Evolutionary conservation across 2,329 filamentous ascomycete genomes (phyloP).

Genomic region (Pseudogymnoascus sp.): DNA sequence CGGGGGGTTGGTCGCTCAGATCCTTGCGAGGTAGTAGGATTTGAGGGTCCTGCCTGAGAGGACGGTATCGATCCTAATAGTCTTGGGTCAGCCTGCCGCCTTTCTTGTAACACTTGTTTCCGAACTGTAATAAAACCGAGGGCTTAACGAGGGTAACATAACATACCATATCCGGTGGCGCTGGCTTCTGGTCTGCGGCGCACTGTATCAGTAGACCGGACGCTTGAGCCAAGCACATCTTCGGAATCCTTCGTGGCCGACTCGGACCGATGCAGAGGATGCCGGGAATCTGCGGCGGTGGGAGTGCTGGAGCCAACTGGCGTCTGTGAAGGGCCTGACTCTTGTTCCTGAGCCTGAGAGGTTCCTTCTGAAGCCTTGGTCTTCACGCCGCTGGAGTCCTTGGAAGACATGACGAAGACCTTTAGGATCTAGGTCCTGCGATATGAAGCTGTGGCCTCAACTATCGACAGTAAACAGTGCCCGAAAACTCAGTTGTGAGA

Average conservation of each 20-base stretch:
- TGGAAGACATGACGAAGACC: not conserved
- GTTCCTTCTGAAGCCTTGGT: not conserved
- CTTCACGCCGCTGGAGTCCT: not conserved
- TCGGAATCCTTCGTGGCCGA: conserved; percentile 28
- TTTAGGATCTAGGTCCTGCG: not conserved
- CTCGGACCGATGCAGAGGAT: conserved; percentile 28
- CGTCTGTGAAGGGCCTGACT: conserved; percentile 13
- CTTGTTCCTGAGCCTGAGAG: conserved; percentile 11
- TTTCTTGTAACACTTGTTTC: not conserved
- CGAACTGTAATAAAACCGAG: not conserved
- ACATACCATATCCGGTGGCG: conserved; percentile 45
- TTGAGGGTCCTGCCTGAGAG: not conserved
- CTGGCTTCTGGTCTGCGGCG: conserved; percentile 46
- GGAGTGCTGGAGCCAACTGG: conserved; percentile 34
- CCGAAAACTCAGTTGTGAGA: not conserved
- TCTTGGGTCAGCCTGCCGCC: not conserved
- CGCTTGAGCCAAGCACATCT: conserved; percentile 45
- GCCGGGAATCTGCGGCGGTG: conserved; percentile 42
- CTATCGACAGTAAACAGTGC: not conserved
- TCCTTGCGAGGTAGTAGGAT: conserved; percentile 1
- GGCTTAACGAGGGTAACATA: not conserved
- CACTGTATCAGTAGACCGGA: conserved; percentile 53
- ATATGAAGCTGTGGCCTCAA: not conserved
- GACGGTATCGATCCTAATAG: conserved; percentile 9
- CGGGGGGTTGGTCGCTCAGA: conserved; percentile 23